Percentiles rank a stretch among this genome's conserved stretches.
These are phyloP conservation scores for Ceratocystis smalleyi DNA, from an alignment of 2,329 filamentous ascomycete species.

Conservation along the genomic window DNA sequence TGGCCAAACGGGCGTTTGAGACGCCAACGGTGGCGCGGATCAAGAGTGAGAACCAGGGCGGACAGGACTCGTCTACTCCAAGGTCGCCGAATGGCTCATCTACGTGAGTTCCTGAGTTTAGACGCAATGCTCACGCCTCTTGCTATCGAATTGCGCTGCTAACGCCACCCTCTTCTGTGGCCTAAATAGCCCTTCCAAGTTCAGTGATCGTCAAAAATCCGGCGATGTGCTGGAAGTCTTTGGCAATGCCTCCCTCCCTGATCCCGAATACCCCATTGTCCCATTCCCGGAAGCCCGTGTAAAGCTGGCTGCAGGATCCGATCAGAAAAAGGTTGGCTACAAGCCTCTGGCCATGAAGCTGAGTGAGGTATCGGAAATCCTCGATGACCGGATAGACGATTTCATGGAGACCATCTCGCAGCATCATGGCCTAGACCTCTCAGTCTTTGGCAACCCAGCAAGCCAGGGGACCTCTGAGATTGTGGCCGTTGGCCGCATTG, in stretches of 20 bases:
- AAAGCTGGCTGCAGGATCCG: conserved; percentile 70
- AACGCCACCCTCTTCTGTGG: background rate
- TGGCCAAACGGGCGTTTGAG: conserved; percentile 27
- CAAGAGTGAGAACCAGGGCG: conserved; percentile 30
- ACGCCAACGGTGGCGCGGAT: conserved; percentile 34
- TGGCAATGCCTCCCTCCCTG: conserved; percentile 43
- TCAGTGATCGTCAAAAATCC: conserved; percentile 60
- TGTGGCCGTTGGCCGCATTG: conserved; percentile 80
- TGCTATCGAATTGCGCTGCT: background rate
- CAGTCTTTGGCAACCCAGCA: conserved; percentile 73
- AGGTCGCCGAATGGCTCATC: conserved; percentile 20
- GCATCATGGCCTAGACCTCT: conserved; percentile 60
- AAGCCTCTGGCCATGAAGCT: conserved; percentile 91
- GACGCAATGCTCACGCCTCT: background rate
- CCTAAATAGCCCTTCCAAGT: conserved; percentile 39
- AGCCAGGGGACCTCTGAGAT: conserved; percentile 73
- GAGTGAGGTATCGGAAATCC: conserved; percentile 77
- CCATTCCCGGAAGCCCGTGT: conserved; percentile 63
- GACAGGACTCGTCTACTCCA: conserved; percentile 27
- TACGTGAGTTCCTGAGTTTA: conserved; percentile 8
- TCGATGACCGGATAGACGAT: conserved; percentile 90
- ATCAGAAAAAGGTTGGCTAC: conserved; percentile 80
- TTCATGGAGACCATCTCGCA: conserved; percentile 61
- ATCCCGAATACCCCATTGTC: conserved; percentile 53
- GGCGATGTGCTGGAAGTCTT: conserved; percentile 73